Base-by-base conservation (phyloP, 2,329 filamentous ascomycete species). In the Cladophialophora carrionii region DNA sequence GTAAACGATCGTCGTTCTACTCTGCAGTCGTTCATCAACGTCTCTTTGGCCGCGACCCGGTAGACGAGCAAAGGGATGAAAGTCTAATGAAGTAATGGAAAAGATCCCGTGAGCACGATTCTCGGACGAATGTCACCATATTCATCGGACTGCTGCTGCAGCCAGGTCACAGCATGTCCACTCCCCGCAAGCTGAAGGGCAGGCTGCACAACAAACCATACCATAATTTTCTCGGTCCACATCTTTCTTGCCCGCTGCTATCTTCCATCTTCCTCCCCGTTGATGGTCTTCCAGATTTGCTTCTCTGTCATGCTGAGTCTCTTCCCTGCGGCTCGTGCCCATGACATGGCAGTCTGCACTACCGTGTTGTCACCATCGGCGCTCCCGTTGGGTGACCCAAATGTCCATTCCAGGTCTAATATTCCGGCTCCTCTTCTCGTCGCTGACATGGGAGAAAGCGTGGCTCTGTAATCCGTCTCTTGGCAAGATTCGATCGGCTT, bases 391-490 rank as follows among this genome's bases (percentile, higher is more conserved):
- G 58, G 26, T 90, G 90, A 62, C 83, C 84, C 66, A 84, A 84
- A 65, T 90, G 83, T 70, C 88, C 83, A 75, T 90, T 86, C 31
- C 93, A 26, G 61, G 31, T 68, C 70, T 17, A 71, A 64, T 24
- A 70, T 67, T 24, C 70, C 70, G 4, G 29, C 52, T 24, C 68
- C 66, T 43, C 65, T 49, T 34, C 60, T 43, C 8, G 67, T 64
- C 8, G 57, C 52, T 17, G 68, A 65, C 2, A 67, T 62, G 43
- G 57, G 57, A n/a, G 58, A 61, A 32, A 61, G 58, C 7, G 63
- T 69, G 9, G 65, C 55, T 29, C 53, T 54, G 9, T 46, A 57
- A 14, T 65, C 67, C 26, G 48, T 32, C 20, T 63, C 58, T 57
- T 63, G 64, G 53, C 67, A 70, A 4, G 61, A 56, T 52, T 66